Evolutionary conservation across 2,329 filamentous ascomycete genomes (phyloP), one percentile per base, ranked within the genome.

Genomic region (Mariannaea sp.): DNA sequence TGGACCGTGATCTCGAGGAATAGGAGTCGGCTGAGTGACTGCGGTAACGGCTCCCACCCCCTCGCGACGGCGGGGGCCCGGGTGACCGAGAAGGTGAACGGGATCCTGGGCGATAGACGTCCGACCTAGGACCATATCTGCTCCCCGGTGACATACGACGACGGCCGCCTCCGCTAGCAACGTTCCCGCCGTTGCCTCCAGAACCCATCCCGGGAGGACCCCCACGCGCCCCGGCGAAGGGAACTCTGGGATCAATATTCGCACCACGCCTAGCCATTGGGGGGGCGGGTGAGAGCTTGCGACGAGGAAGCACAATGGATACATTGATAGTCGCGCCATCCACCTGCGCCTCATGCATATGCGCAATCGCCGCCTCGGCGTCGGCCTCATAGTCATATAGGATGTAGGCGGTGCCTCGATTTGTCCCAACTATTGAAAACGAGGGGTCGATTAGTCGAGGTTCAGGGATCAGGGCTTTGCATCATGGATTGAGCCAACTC

Each of bases 311-410:
- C 20, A 96, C 90, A 61, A 97, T 94, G 38, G 90, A 94, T 42
- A 97, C 92, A 66, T 88, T 88, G 67, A 97, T 86, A 32, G 85
- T 80, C 17, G 87, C 84, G 45, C 92, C 92, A 71, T 97, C 92
- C 22, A 96, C 76, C 68, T 96, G 90, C n/a, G 90, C 91, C 75
- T 99, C 94, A 72, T 99, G 94, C 94, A 99, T 97, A 70, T 96
- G 90, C 14, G 92, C 85, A 64, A 97, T 95, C 22, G 94, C 94
- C 12, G 85, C 80, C 73, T 97, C 91, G 19, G 94, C 93, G 59
- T 93, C 88, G 43, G 83, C 79, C 59, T 92, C 84, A 60, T 88
- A 80, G 48, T 85, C 78, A 73, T 88, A 99, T 35, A 96, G 80
- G 58, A 97, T 92, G 71, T 97, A 97, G 26, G 93, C 94, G 22